These are phyloP conservation scores for Musa balbisiana DNA, from an alignment of 202 grass and related monocot species.

Conservation along the genomic window DNA sequence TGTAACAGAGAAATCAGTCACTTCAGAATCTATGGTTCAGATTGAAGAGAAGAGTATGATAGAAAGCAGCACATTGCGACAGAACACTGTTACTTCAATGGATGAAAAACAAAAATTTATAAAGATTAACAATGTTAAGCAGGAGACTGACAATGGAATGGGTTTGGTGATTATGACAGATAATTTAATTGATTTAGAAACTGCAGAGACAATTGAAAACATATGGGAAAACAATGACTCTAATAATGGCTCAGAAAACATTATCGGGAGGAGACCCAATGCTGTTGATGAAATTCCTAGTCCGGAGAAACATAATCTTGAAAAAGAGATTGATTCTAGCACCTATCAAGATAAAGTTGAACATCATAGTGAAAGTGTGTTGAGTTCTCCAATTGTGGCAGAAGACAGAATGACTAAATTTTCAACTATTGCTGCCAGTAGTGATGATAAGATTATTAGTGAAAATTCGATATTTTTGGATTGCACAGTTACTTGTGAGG, in stretches of 20 bases:
- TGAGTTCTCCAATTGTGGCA: slow-evolving; percentile 6
- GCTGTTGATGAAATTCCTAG: not conserved
- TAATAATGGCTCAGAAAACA: slow-evolving; percentile 27
- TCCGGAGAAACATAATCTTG: not conserved
- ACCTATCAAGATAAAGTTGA: slow-evolving; percentile 11
- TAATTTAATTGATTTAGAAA: slow-evolving; percentile 39
- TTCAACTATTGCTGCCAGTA: slow-evolving; percentile 16
- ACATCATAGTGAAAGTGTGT: slow-evolving; percentile 7
- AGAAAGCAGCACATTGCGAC: slow-evolving; percentile 36
- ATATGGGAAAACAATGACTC: slow-evolving; percentile 29
- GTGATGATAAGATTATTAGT: slow-evolving; percentile 52
- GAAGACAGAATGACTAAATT: slow-evolving; percentile 20
- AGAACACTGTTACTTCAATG: slow-evolving; percentile 48
- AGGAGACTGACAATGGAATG: slow-evolving; percentile 36
- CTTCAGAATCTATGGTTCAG: slow-evolving; percentile 37
- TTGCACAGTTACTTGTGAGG: slow-evolving; percentile 57
- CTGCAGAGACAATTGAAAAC: slow-evolving; percentile 19
- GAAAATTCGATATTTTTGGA: slow-evolving; percentile 50
- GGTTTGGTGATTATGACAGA: slow-evolving; percentile 42
- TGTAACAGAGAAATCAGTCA: slow-evolving; percentile 39
- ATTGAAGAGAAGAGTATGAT: slow-evolving; percentile 32
- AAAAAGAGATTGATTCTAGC: slow-evolving; percentile 6
- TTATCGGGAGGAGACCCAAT: slow-evolving; percentile 16
- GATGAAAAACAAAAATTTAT: slow-evolving; percentile 34
- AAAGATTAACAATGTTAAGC: slow-evolving; percentile 35